Evolutionary conservation across 345 rosid genomes (phyloP), one percentile per base, ranked within the genome.

Genomic region (Euphorbia tirucalli): DNA sequence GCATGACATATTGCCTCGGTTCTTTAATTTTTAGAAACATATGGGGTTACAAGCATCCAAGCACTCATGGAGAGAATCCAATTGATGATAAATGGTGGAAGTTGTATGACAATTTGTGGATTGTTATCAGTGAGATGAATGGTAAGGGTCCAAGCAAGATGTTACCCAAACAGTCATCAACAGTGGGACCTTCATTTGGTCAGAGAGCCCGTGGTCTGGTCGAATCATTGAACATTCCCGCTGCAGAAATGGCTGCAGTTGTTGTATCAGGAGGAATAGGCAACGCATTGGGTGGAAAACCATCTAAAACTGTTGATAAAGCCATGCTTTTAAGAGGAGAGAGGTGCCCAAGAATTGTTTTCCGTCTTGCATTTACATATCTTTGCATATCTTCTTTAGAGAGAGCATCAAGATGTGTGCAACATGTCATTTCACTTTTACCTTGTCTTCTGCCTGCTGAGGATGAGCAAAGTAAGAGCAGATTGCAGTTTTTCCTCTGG

Each of bases 231-330:
- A 94, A 94, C 77, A 90, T 90, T 84, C 98, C 98, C 35, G 97
- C 98, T 58, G 96, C 97, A 58, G 98, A 94, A 80, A 94, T 94
- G 98, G 98, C 98, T 65, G 97, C 97, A 27, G 97, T 87, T 73
- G 98, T 94, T 83, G 97, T 90, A 19, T 88, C 98, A 16, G 98
- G 98, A 76, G 98, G 98, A 66, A 88, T 93, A 75, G 85, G 96
- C 71, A 89, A 84, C 90, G 98, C 97, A 41, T 81, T 88, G 80
- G 86, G 89, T 83, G 93, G 93, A 78, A 94, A 87, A 77, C 81
- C 88, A 65, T 86, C 79, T 81, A 91, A 87, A 88, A 86, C 59
- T 59, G 86, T 84, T 69, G 98, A 94, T 75, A 94, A 88, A 83
- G 98, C 98, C 22, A 91, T 94, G 97, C 89, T 88, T 71, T 83